Base-by-base conservation (phyloP, 2,329 filamentous ascomycete species). In the Beauveria asiatica region DNA sequence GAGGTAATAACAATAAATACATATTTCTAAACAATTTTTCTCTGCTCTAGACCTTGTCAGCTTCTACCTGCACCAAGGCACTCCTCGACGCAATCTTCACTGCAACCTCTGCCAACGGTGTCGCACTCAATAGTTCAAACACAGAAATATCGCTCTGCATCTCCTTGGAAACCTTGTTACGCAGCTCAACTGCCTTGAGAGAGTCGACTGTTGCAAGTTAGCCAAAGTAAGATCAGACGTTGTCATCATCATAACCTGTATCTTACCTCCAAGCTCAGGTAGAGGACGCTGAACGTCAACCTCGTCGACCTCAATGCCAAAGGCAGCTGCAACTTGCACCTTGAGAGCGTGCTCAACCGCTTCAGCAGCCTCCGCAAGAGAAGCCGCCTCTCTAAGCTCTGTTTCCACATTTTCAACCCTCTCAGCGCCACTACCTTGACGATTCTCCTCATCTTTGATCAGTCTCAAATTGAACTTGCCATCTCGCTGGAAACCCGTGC, bases 71-170 rank as follows among this genome's bases (percentile, higher is more conserved):
- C 21, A 60, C 51, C 17, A 60, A 42, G 11, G 27, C 19, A 23
- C 58, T 60, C 44, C 41, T 56, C 41, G 41, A 55, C 19, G 58
- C 58, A 56, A 60, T 56, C 23, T 60, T 60, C n/a, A 41, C n/a
- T 37, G 58, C 58, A n/a, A 60, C 23, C n/a, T 60, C 58, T 5
- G 58, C 58, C 50, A 60, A 25, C 11, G 58, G 58, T 21, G 45
- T 55, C 7, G 50, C 25, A 52, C 58, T 60, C 25, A 60, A 44
- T 9, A 60, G 39, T n/a, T 60, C 58, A 48, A 61, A 61, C 21
- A 61, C 54, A 3, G 60, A 61, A 37, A 61, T 58, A 25, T 61
- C 54, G 21, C 53, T 61, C 54, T 52, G 19, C 53, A 61, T 58
- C n/a, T 61, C 49, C 48, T 58, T 61, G 11, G 42, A 33, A 25